Conservation (phyloP, 2,329 filamentous ascomycete species). For the Onygenales sp. region DNA sequence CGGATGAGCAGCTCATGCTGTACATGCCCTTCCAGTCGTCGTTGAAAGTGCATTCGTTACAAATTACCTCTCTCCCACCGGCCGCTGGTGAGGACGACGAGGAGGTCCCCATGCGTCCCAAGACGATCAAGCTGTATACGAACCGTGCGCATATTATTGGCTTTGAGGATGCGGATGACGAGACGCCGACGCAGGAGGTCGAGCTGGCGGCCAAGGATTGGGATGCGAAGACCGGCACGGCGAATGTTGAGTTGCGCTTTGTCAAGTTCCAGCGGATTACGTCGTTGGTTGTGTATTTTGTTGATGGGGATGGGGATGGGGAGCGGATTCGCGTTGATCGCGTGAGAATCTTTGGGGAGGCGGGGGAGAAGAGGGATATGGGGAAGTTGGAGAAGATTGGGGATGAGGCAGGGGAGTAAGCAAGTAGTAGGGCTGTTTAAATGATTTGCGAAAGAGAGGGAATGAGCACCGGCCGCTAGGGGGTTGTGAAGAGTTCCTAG, state of each 20-base stretch:
- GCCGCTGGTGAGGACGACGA: slow-evolving; percentile 52
- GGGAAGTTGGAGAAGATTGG: slow-evolving; percentile 93
- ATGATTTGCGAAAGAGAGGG: too few relatives aligned
- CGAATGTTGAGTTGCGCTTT: slow-evolving; percentile 65
- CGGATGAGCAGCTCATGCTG: slow-evolving; percentile 91
- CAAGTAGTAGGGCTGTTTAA: neutral
- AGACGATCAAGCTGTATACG: slow-evolving; percentile 72
- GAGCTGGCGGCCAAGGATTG: slow-evolving; percentile 68
- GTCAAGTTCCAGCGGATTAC: slow-evolving; percentile 97
- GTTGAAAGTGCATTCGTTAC: slow-evolving; percentile 75
- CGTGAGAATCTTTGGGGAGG: slow-evolving; percentile 66
- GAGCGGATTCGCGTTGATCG: slow-evolving; percentile 70
- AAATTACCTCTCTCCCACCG: slow-evolving; percentile 74
- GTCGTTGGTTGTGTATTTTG: slow-evolving; percentile 78
- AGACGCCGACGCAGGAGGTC: slow-evolving; percentile 68
- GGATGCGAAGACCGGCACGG: slow-evolving; percentile 63
- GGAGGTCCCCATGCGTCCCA: slow-evolving; percentile 69
- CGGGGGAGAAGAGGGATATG: slow-evolving; percentile 83
- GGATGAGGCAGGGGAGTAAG: slow-evolving; percentile 57
- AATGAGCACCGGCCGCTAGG: too few relatives aligned
- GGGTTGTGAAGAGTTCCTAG: too few relatives aligned
- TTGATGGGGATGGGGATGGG: slow-evolving; percentile 70
- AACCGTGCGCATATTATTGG: slow-evolving; percentile 86
- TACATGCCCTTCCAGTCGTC: slow-evolving; percentile 82
- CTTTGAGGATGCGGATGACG: slow-evolving; percentile 89